Evolutionary conservation across 2,329 filamentous ascomycete species (phyloP).

Genomic region (Fusarium euwallaceae): DNA sequence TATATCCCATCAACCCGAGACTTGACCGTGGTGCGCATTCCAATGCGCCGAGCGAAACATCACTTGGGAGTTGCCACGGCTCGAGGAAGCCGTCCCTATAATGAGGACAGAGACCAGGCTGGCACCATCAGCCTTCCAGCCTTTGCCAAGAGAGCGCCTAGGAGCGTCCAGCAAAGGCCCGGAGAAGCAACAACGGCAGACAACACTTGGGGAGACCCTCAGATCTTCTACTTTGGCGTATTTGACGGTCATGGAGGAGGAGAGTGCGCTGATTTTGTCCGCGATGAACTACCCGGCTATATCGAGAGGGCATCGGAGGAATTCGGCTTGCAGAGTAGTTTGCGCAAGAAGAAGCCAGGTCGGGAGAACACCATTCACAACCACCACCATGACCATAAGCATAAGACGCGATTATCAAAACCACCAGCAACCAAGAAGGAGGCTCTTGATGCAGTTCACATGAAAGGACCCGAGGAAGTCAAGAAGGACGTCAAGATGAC

Average conservation of each 20-base stretch:
- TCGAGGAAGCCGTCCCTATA: conserved; percentile 86
- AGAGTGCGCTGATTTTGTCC: conserved; percentile 89
- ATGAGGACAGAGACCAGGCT: conserved; percentile 94
- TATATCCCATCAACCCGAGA: conserved; percentile 74
- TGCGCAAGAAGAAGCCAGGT: conserved; percentile 63
- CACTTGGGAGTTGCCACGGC: conserved; percentile 88
- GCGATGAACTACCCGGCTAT: conserved; percentile 87
- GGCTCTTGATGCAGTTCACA: conserved; percentile 56
- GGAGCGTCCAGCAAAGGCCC: conserved; percentile 66
- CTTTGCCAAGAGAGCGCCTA: conserved; percentile 86
- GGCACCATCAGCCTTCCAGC: conserved; percentile 94
- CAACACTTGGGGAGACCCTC: conserved; percentile 87
- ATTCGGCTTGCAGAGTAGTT: conserved; percentile 83
- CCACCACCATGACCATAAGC: conserved; percentile 40
- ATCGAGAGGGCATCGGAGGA: conserved; percentile 83
- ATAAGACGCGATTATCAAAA: conserved; percentile 33
- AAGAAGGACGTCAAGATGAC: conserved; percentile 54
- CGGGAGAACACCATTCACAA: conserved; percentile 40
- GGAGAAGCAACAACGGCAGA: conserved; percentile 78
- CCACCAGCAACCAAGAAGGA: conserved; percentile 40
- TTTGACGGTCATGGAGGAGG: conserved; percentile 96
- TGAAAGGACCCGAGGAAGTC: conserved; percentile 64
- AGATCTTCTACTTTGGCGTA: conserved; percentile 97
- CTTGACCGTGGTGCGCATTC: conserved; percentile 94
- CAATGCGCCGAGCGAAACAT: conserved; percentile 92